Evolutionary conservation across 75 land plant species (phyloP), one percentile per base, ranked within the genome.

Genomic region (Isoetes taiwanensis): DNA sequence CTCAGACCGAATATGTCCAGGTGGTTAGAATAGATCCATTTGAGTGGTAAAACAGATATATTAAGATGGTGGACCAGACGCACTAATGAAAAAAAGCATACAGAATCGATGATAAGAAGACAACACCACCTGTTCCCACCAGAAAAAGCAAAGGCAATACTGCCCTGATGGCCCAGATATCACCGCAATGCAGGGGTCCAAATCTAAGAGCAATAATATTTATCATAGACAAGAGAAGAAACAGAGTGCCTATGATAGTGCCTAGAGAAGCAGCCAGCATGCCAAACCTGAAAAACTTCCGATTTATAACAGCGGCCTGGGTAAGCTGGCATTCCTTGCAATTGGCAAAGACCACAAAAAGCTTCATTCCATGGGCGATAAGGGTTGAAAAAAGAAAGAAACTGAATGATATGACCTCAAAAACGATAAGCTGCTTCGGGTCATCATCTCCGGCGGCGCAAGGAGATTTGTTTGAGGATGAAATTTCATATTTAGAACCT

Each of bases 311-410:
- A 37, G 66, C 66, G 23, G 64, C 54, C 14, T 57, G n/a, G n/a
- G n/a, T n/a, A n/a, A n/a, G n/a, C n/a, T n/a, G n/a, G n/a, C n/a
- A n/a, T n/a, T n/a, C n/a, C n/a, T n/a, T n/a, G n/a, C n/a, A n/a
- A n/a, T n/a, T n/a, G n/a, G n/a, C n/a, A n/a, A 90, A 42, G 38
- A 77, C 69, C 46, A 82, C 58, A 70, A 77, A 78, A 43, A 83
- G 87, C 75, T 90, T 86, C 54, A 90, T 69, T 30, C 77, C 78
- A 31, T 82, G 75, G 10, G 97, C 97, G 58, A 90, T 56, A 35
- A 90, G 68, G 74, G 87, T 90, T 56, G 97, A 90, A 69, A 83
- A 79, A 67, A 90, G 87, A 74, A 86, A 90, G 65, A 75, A 86
- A 68, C 78, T 55, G 78, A 90, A 90, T 66, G 97, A 66, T 56